phyloP scores from a whole-genome alignment of 2,329 filamentous ascomycete species.

The Bipolaris cookei region DNA sequence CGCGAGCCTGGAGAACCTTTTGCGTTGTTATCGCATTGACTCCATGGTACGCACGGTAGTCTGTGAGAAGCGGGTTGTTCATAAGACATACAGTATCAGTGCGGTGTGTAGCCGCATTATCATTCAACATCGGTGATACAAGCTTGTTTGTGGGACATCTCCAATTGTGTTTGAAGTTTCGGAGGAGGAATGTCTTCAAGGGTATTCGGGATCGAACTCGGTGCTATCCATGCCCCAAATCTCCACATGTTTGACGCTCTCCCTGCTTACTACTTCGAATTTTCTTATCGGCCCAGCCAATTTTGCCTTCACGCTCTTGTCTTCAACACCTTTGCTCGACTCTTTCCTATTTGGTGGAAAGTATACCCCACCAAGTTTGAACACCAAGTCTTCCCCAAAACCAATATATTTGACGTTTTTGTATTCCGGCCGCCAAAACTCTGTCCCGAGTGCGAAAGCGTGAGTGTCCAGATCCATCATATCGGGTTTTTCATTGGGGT shows the following conservation, averaged over 20 bases:
- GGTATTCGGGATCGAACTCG: constrained; percentile 41
- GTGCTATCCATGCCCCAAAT: constrained; percentile 55
- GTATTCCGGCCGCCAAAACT: constrained; percentile 46
- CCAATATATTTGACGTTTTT: constrained; percentile 49
- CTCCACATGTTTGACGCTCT: constrained; percentile 51
- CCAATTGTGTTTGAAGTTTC: not conserved
- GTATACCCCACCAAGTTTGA: constrained; percentile 45
- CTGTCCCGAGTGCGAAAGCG: constrained; percentile 41
- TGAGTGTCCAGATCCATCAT: constrained; percentile 40
- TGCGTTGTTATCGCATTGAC: not conserved
- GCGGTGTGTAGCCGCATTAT: no score
- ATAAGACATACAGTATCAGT: not conserved
- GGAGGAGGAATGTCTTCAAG: constrained; percentile 16
- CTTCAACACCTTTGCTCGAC: constrained; percentile 13
- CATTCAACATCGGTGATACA: not conserved
- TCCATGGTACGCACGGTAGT: not conserved
- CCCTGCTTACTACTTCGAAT: constrained; percentile 41
- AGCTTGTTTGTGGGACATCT: not conserved
- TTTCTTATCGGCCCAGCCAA: constrained; percentile 38
- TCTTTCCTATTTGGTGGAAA: constrained; percentile 28
- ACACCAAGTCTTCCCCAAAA: constrained; percentile 47
- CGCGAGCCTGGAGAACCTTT: not conserved
- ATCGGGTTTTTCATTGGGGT: constrained; percentile 35
- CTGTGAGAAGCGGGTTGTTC: not conserved
- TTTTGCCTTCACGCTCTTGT: constrained; percentile 37